Evolutionary conservation across 768 basidiomycete genomes (phyloP).

Genomic region (Pholiota microspora): DNA sequence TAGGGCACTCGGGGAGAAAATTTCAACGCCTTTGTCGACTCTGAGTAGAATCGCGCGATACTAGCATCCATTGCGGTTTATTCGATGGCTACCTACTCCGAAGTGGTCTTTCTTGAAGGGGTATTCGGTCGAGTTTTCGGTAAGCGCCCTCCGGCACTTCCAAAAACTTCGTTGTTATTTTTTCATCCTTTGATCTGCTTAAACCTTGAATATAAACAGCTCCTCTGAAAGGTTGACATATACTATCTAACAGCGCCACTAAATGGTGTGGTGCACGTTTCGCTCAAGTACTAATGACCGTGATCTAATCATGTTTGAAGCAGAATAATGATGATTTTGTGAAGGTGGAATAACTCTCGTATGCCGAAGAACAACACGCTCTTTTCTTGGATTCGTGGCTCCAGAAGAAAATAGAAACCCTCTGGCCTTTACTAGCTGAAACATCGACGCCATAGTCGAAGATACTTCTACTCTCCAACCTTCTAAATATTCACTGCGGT

Average conservation of each 20-base stretch:
- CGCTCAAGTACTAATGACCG: background rate
- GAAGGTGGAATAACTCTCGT: too few relatives aligned
- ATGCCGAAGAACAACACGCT: too few relatives aligned
- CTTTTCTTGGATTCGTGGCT: too few relatives aligned
- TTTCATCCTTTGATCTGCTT: background rate
- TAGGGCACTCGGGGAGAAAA: background rate
- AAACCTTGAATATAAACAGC: background rate
- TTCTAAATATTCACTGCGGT: background rate
- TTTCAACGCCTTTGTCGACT: background rate
- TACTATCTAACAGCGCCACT: background rate
- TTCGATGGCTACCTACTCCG: background rate
- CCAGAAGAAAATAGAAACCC: too few relatives aligned
- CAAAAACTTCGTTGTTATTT: background rate
- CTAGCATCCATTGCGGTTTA: background rate
- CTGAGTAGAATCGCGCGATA: background rate
- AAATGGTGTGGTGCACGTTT: background rate
- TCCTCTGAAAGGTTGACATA: background rate
- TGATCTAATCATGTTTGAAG: background rate
- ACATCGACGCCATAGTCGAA: too few relatives aligned
- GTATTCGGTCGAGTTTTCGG: background rate
- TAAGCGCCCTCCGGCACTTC: background rate
- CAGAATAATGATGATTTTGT: too few relatives aligned
- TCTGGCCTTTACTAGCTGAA: too few relatives aligned
- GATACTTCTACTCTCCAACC: too few relatives aligned
- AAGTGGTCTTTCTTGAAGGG: background rate